Base-by-base conservation (phyloP, 495 filamentous ascomycete species). In the Aspergillus baeticus region DNA sequence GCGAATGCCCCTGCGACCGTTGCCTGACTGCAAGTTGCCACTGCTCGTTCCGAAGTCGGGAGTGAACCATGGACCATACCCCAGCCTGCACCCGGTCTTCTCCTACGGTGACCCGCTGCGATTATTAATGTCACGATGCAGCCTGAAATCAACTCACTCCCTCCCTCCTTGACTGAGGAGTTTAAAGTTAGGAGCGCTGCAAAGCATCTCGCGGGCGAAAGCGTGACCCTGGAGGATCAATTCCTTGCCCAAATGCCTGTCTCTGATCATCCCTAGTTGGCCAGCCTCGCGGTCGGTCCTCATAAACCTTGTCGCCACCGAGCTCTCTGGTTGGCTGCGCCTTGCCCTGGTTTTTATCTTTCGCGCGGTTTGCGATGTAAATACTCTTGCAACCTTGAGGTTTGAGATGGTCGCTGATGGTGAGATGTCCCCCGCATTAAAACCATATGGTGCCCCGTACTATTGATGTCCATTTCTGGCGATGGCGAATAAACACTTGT, bases 281-380 rank as follows among this genome's bases (percentile, higher is more conserved):
- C 31, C 54, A 50, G 37, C 54, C 46, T 57, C 29, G 54, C 38
- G 29, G 23, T 50, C 38, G 17, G 44, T 13, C 53, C 53, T 48
- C 34, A n/a, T 21, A 6, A 36, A 23, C 42, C 21, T n/a, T 42
- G 39, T 34, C 42, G 10, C 34, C 17, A 34, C 7, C 22, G 21
- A 29, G 44, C 35, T 41, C 20, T 48, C 33, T 48, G 34, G 53
- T 55, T 55, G 34, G 42, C 53, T 55, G 6, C 43, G 31, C 10
- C 17, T 15, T 6, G 34, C 6, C 57, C 26, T 39, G 13, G 33
- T 22, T 50, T 59, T 36, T 52, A 42, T 51, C 50, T 39, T 15
- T 50, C 43, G 45, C 57, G 57, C 57, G 57, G 36, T 55, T 55
- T 48, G 45, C 57, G 57, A 57, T 43, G n/a, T 17, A 33, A 35